Percentiles rank a stretch among this genome's conserved stretches.
Conservation (phyloP, 1,284 basidiomycete species). For the Ceratorhiza oryzae-sativae region DNA sequence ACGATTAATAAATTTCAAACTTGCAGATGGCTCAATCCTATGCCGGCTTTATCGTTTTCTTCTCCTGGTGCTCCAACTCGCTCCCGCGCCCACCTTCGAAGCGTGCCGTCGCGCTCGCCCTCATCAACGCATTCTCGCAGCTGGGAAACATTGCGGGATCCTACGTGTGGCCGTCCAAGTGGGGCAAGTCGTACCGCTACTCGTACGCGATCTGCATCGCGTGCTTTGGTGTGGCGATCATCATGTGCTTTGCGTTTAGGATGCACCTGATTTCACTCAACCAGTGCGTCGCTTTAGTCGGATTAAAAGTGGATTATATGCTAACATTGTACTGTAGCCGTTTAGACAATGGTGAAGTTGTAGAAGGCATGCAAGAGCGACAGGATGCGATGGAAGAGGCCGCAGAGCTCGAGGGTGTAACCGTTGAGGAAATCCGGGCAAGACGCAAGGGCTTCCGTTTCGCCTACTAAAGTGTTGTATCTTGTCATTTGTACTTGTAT, state of each 20-base stretch:
- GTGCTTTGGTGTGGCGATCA: slow-evolving; percentile 49
- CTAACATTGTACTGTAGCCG: not conserved
- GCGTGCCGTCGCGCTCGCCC: slow-evolving; percentile 76
- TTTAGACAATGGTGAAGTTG: slow-evolving; percentile 29
- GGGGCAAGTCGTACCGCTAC: slow-evolving; percentile 55
- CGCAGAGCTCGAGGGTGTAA: slow-evolving; percentile 41
- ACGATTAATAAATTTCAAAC: slow-evolving; percentile 53
- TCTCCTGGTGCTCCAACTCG: slow-evolving; percentile 75
- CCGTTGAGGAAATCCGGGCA: slow-evolving; percentile 40
- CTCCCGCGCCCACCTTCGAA: slow-evolving; percentile 73
- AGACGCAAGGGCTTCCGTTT: slow-evolving; percentile 59
- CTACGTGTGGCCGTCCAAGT: slow-evolving; percentile 60
- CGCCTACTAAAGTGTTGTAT: slow-evolving; percentile 45
- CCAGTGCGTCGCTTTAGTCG: slow-evolving; percentile 51
- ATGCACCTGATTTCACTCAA: slow-evolving; percentile 60
- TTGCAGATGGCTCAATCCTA: slow-evolving; percentile 75
- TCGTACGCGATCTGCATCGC: slow-evolving; percentile 63
- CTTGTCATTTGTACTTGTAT: not conserved
- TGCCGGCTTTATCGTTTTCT: slow-evolving; percentile 70
- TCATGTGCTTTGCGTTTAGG: slow-evolving; percentile 65
- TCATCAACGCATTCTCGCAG: slow-evolving; percentile 76
- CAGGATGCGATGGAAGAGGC: slow-evolving; percentile 40
- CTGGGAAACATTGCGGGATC: slow-evolving; percentile 78
- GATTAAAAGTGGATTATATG: slow-evolving; percentile 48
- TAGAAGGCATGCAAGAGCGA: slow-evolving; percentile 31